Evolutionary conservation across 371 early-diverging fungal species (phyloP).

Genomic region (Lichtheimia corymbifera): DNA sequence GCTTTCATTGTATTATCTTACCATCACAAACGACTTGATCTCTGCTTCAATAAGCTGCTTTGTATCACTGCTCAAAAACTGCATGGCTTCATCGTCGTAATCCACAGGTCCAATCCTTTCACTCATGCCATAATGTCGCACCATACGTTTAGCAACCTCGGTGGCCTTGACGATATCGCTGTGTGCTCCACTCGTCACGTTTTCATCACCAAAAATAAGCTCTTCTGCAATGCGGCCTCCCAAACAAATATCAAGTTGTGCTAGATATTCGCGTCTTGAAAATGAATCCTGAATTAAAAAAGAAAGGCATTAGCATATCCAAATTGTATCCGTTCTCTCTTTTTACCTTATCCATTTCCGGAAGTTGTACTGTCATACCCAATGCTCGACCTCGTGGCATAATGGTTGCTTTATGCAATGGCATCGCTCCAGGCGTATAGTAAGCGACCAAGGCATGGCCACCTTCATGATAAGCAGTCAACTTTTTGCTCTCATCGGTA

Average conservation of each 20-base stretch:
- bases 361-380: slow-evolving; percentile 90
- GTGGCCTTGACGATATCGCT: slow-evolving; percentile 90
- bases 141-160: slow-evolving; percentile 85
- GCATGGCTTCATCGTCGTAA: slow-evolving; percentile 64
- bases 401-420: slow-evolving; percentile 94
- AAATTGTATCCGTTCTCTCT: background rate
- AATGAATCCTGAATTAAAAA: slow-evolving; percentile 51
- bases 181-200: slow-evolving; percentile 90
- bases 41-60: slow-evolving; percentile 79
- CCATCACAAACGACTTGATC: slow-evolving; percentile 70
- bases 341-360: slow-evolving; percentile 79
- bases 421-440: slow-evolving; percentile 88
- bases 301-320: background rate
- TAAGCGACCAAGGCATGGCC: slow-evolving; percentile 94
- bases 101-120: slow-evolving; percentile 70
- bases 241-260: slow-evolving; percentile 91
- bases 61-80: slow-evolving; percentile 66
- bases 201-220: slow-evolving; percentile 84
- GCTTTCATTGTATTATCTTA: slow-evolving; percentile 18
- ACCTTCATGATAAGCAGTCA: slow-evolving; percentile 96
- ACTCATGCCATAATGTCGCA: slow-evolving; percentile 88
- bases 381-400: slow-evolving; percentile 91
- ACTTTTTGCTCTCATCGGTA: slow-evolving; percentile 75
- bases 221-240: slow-evolving; percentile 95
- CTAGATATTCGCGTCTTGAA: slow-evolving; percentile 77